Conservation (phyloP, 169 alveolate genomes). For the Eimeria maxima region DNA sequence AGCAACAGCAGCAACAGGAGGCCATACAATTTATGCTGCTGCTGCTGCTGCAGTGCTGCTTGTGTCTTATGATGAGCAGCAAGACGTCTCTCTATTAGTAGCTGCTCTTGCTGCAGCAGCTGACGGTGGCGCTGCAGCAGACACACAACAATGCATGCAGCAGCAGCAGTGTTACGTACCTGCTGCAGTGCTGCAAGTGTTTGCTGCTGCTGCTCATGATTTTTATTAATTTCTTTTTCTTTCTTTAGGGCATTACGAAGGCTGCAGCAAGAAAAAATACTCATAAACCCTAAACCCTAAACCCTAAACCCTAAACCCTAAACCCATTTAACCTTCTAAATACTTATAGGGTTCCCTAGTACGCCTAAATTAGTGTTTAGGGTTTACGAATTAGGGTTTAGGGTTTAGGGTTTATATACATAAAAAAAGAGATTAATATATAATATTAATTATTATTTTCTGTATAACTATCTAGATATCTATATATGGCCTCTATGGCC, state of each 20-base stretch:
- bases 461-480: too few relatives aligned
- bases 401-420: background rate
- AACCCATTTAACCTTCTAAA: too few relatives aligned
- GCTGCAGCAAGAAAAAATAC: background rate
- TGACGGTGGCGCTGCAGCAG: background rate
- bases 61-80: background rate
- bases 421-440: too few relatives aligned
- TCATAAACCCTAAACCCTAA: background rate
- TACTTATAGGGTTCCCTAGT: background rate
- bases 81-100: background rate
- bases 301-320: too few relatives aligned
- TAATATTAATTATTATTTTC: too few relatives aligned
- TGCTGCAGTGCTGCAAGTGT: background rate
- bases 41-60: background rate
- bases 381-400: background rate
- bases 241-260: background rate
- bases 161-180: background rate
- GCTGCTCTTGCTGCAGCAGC: constrained; percentile 43
- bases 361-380: background rate
- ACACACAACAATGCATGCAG: background rate
- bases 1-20: background rate
- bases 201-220: background rate
- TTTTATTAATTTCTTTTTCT: background rate
- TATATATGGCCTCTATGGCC: background rate
- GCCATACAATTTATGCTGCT: background rate